A percentile compares a stretch with the other conserved stretches of the same genome.
Conservation (phyloP, 1,139 yeast species). For the Candida sp. region DNA sequence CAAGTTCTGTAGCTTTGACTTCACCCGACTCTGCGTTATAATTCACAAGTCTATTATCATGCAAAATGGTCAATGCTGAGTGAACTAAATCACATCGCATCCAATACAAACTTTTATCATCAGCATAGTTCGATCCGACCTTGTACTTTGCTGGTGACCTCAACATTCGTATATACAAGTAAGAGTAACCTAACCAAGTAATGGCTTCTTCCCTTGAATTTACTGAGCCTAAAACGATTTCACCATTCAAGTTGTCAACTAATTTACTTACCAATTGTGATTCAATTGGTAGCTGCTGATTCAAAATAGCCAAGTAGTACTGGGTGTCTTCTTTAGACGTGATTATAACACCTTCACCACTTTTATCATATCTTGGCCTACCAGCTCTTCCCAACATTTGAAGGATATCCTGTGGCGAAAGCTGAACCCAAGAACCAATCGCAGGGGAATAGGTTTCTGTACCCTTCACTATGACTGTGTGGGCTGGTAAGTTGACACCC, state of each 20-base stretch:
- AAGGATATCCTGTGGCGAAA: constrained; percentile 89
- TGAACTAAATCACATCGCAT: constrained; percentile 70
- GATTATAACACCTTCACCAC: constrained; percentile 93
- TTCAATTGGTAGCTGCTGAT: constrained; percentile 91
- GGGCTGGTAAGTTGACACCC: constrained; percentile 99
- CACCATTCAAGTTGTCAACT: constrained; percentile 83
- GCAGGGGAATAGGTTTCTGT: constrained; percentile 94
- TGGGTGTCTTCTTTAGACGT: constrained; percentile 85
- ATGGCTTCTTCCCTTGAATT: constrained; percentile 62
- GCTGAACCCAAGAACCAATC: constrained; percentile 81
- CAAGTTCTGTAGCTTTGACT: constrained; percentile 65
- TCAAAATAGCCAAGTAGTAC: constrained; percentile 82
- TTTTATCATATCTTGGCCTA: constrained; percentile 87
- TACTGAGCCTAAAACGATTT: constrained; percentile 73
- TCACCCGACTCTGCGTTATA: constrained; percentile 51
- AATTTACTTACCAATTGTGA: constrained; percentile 74
- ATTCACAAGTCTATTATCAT: constrained; percentile 51
- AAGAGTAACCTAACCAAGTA: constrained; percentile 78
- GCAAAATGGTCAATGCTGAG: constrained; percentile 65
- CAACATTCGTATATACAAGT: constrained; percentile 78
- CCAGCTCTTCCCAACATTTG: constrained; percentile 99
- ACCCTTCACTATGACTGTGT: constrained; percentile 92
- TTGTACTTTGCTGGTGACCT: constrained; percentile 71
- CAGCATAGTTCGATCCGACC: constrained; percentile 68
- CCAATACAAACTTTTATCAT: constrained; percentile 29